Percentiles rank a stretch among this genome's conserved stretches.
These are phyloP conservation scores for Sugiyamaella smithiae DNA, from an alignment of 805 yeast species.

Conservation along the genomic window DNA sequence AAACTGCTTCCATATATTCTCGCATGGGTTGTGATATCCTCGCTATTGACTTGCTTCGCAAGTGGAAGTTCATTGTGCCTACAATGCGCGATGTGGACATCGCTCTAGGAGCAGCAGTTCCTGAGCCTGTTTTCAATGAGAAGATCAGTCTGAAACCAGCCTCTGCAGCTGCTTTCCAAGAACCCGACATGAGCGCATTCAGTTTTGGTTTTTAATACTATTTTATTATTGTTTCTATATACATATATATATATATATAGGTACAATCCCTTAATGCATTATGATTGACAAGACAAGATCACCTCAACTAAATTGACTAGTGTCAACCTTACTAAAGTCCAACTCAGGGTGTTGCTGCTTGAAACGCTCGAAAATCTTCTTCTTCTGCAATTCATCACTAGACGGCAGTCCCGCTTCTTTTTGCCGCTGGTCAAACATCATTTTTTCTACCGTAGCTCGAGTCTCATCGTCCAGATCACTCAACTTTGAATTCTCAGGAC, in stretches of 20 bases:
- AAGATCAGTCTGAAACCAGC: conserved; percentile 9
- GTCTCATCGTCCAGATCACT: conserved; percentile 44
- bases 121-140: conserved; percentile 2
- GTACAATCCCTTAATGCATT: too few relatives aligned
- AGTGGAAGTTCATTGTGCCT: conserved; percentile 57
- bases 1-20: conserved; percentile 63
- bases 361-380: conserved; percentile 37
- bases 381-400: conserved; percentile 37
- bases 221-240: background rate
- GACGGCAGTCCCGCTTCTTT: conserved; percentile 39
- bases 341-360: conserved; percentile 44
- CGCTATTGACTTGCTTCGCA: conserved; percentile 56
- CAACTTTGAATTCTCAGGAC: conserved; percentile 41
- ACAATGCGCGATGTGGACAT: conserved; percentile 4
- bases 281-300: too few relatives aligned
- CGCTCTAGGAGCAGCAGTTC: background rate
- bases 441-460: conserved; percentile 44
- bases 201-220: conserved; percentile 42
- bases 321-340: conserved; percentile 36
- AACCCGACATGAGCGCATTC: conserved; percentile 76
- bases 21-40: conserved; percentile 91
- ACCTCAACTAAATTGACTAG: background rate
- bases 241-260: background rate
- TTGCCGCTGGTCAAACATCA: conserved; percentile 47
- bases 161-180: conserved; percentile 42